These are phyloP conservation scores for Phytophthora pisi DNA, from an alignment of 352 stramenopile species.

Conservation along the genomic window DNA sequence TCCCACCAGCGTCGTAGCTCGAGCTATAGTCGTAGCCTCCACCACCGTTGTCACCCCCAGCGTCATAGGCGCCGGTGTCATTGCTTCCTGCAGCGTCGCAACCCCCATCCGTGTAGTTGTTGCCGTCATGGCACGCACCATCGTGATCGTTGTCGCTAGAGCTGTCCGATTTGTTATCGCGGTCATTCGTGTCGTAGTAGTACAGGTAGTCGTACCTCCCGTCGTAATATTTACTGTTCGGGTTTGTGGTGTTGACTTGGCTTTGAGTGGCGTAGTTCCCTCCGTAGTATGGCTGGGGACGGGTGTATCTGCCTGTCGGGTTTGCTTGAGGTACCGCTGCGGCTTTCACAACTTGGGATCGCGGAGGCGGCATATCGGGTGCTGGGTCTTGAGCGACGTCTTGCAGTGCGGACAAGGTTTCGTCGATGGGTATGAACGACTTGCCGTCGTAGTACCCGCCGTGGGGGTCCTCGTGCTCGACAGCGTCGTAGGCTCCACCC, in stretches of 20 bases:
- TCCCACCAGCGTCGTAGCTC: neutral
- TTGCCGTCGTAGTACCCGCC: neutral
- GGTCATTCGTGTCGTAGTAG: neutral
- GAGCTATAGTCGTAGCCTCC: neutral
- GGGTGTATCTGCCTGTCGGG: neutral
- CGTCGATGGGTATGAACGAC: neutral
- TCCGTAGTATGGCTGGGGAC: neutral
- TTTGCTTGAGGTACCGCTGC: neutral
- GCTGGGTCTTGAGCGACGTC: neutral
- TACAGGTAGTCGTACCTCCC: neutral
- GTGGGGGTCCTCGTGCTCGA: constrained; percentile 2
- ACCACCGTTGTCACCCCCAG: neutral
- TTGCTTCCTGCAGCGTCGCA: neutral
- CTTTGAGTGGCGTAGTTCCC: neutral
- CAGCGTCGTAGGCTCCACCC: constrained; percentile 2
- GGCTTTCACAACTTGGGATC: neutral
- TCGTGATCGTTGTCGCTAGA: neutral
- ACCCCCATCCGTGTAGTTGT: neutral
- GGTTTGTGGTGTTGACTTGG: neutral
- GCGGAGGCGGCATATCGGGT: neutral
- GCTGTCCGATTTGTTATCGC: neutral
- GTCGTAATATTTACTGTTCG: neutral
- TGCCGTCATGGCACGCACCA: neutral
- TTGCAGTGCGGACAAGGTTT: neutral
- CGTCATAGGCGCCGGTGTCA: neutral